A percentile compares a stretch with the other conserved stretches of the same genome.
These are phyloP conservation scores for Paraglomus brasilianum DNA, from an alignment of 192 early-diverging fungal genomes.

Conservation along the genomic window DNA sequence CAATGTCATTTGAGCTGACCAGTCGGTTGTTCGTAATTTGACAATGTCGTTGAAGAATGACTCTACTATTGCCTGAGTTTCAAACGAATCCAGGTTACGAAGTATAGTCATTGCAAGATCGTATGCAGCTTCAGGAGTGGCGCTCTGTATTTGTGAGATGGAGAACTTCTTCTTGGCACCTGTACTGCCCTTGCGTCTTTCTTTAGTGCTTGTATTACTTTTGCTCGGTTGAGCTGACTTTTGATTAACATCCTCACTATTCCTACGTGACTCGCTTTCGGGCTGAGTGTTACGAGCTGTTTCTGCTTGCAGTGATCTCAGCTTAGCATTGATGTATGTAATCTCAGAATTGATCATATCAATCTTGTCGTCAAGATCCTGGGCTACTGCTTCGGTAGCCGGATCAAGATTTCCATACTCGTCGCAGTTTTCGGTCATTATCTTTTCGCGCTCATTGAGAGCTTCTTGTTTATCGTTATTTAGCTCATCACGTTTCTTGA, in stretches of 20 bases:
- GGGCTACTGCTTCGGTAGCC: constrained; percentile 34
- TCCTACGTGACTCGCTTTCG: not conserved
- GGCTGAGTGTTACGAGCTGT: constrained; percentile 36
- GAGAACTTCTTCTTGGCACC: constrained; percentile 38
- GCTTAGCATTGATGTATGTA: constrained; percentile 53
- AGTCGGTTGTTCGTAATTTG: constrained; percentile 47
- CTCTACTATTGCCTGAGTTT: constrained; percentile 52
- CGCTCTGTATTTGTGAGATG: constrained; percentile 41
- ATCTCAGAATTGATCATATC: constrained; percentile 58
- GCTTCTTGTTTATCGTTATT: constrained; percentile 49
- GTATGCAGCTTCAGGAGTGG: constrained; percentile 48
- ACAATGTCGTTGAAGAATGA: constrained; percentile 58
- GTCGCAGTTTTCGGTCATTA: constrained; percentile 42
- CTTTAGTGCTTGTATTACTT: constrained; percentile 26
- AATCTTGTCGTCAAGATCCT: constrained; percentile 58
- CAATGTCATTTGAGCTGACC: constrained; percentile 44
- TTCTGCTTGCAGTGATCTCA: constrained; percentile 51
- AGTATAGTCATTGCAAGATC: constrained; percentile 51
- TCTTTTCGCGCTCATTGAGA: constrained; percentile 47
- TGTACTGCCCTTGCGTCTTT: constrained; percentile 35
- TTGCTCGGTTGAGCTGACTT: not conserved
- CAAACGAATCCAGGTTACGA: constrained; percentile 47
- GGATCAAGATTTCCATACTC: constrained; percentile 27
- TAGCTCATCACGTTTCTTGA: constrained; percentile 49
- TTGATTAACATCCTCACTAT: constrained; percentile 6